Evolutionary conservation across 306 rosid species (phyloP), one percentile per base, ranked within the genome.

Genomic region (Ormosia semicastrata): DNA sequence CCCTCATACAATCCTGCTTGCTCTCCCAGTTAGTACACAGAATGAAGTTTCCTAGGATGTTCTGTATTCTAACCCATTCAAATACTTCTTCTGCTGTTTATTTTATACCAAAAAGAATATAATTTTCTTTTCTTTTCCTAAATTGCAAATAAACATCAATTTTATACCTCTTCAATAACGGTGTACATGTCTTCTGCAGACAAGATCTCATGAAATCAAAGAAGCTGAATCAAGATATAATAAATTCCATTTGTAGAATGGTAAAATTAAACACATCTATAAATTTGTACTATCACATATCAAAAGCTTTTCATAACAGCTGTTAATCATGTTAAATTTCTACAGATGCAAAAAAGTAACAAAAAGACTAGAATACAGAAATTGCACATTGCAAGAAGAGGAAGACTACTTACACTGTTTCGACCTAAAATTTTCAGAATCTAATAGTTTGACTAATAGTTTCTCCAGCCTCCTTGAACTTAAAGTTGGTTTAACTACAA

Each of bases 381-480:
- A 18, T 43, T 70, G 30, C 62, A 81, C 62, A 15, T 65, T 39
- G 73, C 30, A 77, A 70, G 72, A 49, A 8, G 37, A 15, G 66
- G 36, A 17, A 67, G 6, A 71, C 73, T 90, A 95, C 86, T 88
- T 89, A 86, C 99, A 95, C 78, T 93, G 97, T 79, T 89, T 95
- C 1, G 89, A 86, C 83, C 99, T 89, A 83, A 95, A 92, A 87
- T 86, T 84, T 80, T 90, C 92, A 81, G 88, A 83, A 86, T 95
- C 92, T 32, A 95, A 85, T 59, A 93, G 89, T 69, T 86, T 88
- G 75, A 93, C 78, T n/a, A 95, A 32, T 62, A 95, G 90, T 83
- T 86, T 89, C 80, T 95, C 96, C 6, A 95, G 88, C 64, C 91
- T 91, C 89, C 85, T 89, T 0, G 96, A 89, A 66, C 73, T 82